These are phyloP conservation scores for Cymbopogon citratus DNA, from an alignment of 176 grass and related monocot genomes.

Conservation along the genomic window DNA sequence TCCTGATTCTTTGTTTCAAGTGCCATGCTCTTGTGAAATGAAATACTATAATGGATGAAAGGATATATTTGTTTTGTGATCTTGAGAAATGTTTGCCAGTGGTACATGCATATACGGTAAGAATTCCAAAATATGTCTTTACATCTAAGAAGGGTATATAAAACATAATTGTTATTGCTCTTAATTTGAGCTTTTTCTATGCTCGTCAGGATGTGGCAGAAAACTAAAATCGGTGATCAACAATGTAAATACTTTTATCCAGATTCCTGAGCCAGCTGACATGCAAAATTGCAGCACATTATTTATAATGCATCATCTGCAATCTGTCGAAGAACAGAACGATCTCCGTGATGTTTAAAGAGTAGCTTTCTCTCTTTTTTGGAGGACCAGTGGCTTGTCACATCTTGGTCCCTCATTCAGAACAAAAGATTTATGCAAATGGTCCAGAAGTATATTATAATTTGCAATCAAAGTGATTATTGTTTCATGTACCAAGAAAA, in stretches of 20 bases:
- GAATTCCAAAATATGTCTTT: background rate
- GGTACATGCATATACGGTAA: background rate
- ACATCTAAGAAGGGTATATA: background rate
- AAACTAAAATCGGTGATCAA: background rate
- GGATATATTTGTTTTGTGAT: background rate
- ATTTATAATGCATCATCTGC: background rate
- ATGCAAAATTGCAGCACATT: background rate
- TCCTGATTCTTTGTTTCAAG: background rate
- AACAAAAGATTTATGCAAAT: constrained; percentile 2
- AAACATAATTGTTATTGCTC: background rate
- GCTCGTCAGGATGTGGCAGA: background rate
- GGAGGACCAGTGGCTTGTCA: background rate
- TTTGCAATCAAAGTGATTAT: background rate
- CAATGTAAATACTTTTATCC: background rate
- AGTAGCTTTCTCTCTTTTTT: background rate
- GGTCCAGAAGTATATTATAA: background rate
- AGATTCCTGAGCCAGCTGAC: background rate
- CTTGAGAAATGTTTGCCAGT: background rate
- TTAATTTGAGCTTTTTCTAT: background rate
- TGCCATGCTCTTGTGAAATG: background rate
- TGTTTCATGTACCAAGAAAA: background rate
- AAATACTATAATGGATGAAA: background rate
- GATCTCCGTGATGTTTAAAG: background rate
- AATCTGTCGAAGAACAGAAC: background rate
- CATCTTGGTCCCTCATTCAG: background rate